phyloP scores from a whole-genome alignment of 2,329 filamentous ascomycete genomes.

The Neurospora sp. region DNA sequence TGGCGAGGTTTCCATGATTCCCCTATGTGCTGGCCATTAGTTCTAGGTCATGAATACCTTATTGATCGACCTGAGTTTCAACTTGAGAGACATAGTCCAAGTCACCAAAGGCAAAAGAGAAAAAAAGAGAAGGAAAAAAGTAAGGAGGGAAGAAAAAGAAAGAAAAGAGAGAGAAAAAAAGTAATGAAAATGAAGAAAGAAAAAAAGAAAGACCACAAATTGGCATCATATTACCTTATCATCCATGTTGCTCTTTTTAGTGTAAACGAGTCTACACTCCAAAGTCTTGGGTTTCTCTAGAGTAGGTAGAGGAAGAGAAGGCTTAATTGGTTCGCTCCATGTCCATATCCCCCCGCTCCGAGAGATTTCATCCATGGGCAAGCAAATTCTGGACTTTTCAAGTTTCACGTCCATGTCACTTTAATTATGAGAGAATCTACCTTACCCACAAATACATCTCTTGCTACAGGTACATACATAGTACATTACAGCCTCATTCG shows the following conservation, averaged over 20 bases:
- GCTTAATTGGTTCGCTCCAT: too few species aligned
- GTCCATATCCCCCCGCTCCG: too few species aligned
- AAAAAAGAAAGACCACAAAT: background rate
- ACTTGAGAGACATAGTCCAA: background rate
- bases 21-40: background rate
- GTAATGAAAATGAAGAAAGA: too few species aligned
- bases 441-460: background rate
- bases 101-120: background rate
- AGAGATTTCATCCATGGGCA: too few species aligned
- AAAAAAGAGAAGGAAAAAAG: too few species aligned
- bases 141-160: too few species aligned
- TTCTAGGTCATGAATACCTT: background rate
- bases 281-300: background rate
- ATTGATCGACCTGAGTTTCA: background rate
- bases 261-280: background rate
- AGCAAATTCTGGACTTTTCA: background rate
- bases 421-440: background rate
- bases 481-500: background rate
- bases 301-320: background rate
- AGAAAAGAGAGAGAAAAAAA: too few species aligned
- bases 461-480: background rate
- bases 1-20: background rate
- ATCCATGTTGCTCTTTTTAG: background rate
- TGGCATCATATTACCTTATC: background rate
- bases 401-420: background rate